These are phyloP conservation scores for Rhizoclosmatium sp. DNA, from an alignment of 192 early-diverging fungal genomes.

Conservation along the genomic window DNA sequence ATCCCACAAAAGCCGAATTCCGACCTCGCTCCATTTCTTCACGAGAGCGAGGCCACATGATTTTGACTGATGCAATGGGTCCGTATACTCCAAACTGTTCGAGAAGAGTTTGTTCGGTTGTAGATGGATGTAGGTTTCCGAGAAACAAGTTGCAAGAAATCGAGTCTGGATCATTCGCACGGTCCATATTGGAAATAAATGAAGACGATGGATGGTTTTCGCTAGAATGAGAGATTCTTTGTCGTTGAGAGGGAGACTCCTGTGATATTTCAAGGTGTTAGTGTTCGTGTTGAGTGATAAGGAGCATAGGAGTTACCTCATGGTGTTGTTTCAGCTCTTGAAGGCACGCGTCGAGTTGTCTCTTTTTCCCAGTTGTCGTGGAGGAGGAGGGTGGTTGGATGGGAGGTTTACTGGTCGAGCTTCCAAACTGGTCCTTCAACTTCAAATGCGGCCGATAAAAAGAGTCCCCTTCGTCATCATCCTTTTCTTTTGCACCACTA, in stretches of 20 bases:
- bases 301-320: neutral
- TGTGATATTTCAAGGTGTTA: too few relatives aligned
- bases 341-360: conserved; percentile 83
- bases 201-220: too few relatives aligned
- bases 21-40: conserved; percentile 80
- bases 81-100: conserved; percentile 81
- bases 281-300: too few relatives aligned
- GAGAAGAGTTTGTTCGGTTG: conserved; percentile 78
- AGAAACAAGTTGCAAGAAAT: conserved; percentile 77
- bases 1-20: conserved; percentile 90
- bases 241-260: conserved; percentile 35
- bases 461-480: conserved; percentile 10
- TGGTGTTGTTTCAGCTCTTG: conserved; percentile 74
- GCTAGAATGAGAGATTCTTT: neutral
- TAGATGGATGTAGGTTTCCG: conserved; percentile 76
- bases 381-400: conserved; percentile 5
- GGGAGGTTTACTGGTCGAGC: neutral
- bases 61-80: conserved; percentile 89
- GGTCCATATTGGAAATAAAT: too few relatives aligned
- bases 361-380: conserved; percentile 64
- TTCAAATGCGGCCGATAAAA: conserved; percentile 45
- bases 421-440: conserved; percentile 17
- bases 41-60: conserved; percentile 93
- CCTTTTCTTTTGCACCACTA: neutral
- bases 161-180: too few relatives aligned